A percentile compares a stretch with the other conserved stretches of the same genome.
phyloP scores from a whole-genome alignment of 352 stramenopile genomes.

The Pythium myriotylum region DNA sequence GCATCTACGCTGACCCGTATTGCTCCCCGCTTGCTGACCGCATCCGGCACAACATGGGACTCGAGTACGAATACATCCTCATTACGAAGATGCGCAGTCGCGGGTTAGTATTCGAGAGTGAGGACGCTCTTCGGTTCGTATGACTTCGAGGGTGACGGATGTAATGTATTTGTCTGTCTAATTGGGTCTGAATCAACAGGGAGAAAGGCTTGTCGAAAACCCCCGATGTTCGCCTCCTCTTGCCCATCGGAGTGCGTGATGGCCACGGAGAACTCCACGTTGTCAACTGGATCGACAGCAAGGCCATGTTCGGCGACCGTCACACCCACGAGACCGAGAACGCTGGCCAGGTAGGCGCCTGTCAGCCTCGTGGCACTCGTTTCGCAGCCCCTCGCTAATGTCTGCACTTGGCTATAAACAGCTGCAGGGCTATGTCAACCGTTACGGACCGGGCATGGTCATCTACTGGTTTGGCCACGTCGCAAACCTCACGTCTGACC shows the following conservation, averaged over 20 bases:
- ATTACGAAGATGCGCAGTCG: constrained; percentile 69
- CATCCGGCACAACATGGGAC: constrained; percentile 72
- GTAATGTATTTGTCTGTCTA: no score
- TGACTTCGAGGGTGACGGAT: neutral
- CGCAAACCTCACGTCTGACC: constrained; percentile 50
- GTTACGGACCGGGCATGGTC: constrained; percentile 84
- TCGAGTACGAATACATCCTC: constrained; percentile 89
- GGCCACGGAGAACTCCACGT: constrained; percentile 47
- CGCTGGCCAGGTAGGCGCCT: constrained; percentile 46
- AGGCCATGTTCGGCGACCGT: constrained; percentile 88
- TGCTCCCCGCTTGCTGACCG: constrained; percentile 81
- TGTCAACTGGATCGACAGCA: constrained; percentile 92
- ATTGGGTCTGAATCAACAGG: constrained; percentile 13
- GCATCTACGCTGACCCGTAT: constrained; percentile 63
- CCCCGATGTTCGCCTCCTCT: constrained; percentile 75
- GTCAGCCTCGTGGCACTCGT: no score
- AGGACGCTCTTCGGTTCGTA: constrained; percentile 64
- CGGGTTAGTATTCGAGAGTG: constrained; percentile 79
- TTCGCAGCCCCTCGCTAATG: no score
- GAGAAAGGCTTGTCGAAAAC: constrained; percentile 87
- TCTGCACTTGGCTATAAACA: constrained; percentile 16
- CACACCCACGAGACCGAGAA: constrained; percentile 82
- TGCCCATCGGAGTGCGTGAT: constrained; percentile 82
- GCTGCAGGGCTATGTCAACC: constrained; percentile 81
- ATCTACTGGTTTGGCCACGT: constrained; percentile 90